Conservation (phyloP, 129 eudicot genomes). For the Lactuca sativa region DNA sequence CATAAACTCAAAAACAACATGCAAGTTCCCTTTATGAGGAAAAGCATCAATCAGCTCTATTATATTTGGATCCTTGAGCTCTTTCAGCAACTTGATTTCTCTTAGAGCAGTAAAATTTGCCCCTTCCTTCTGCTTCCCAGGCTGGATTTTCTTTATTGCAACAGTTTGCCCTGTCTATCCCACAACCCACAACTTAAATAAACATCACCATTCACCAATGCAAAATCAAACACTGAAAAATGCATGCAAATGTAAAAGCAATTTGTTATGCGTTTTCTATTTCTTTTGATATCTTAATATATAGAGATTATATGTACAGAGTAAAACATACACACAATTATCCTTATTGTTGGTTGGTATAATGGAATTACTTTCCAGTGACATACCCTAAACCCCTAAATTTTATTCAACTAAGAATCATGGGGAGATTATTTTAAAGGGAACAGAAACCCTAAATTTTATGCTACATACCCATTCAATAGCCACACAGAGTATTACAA, state of each 20-base stretch:
- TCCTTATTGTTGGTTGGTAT: neutral
- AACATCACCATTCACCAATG: neutral
- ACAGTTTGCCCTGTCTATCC: conserved; percentile 84
- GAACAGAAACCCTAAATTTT: conserved; percentile 25
- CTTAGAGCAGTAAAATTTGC: conserved; percentile 93
- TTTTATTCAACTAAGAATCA: neutral
- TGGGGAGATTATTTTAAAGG: neutral
- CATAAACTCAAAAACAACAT: conserved; percentile 96
- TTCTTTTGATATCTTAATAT: neutral
- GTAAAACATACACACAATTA: neutral
- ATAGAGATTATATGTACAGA: neutral
- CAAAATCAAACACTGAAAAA: neutral
- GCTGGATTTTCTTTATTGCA: conserved; percentile 92
- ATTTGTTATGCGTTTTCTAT: neutral
- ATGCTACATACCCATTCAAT: neutral
- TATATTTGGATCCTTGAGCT: conserved; percentile 85
- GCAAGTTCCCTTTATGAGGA: conserved; percentile 92
- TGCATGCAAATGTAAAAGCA: neutral
- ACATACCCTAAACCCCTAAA: neutral
- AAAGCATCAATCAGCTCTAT: conserved; percentile 88
- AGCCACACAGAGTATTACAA: neutral
- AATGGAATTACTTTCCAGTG: no score
- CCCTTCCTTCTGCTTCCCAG: conserved; percentile 98
- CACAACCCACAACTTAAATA: conserved; percentile 19
- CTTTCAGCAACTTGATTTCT: conserved; percentile 93